phyloP scores from a whole-genome alignment of 495 filamentous ascomycete species.

The Penicillium lividum region DNA sequence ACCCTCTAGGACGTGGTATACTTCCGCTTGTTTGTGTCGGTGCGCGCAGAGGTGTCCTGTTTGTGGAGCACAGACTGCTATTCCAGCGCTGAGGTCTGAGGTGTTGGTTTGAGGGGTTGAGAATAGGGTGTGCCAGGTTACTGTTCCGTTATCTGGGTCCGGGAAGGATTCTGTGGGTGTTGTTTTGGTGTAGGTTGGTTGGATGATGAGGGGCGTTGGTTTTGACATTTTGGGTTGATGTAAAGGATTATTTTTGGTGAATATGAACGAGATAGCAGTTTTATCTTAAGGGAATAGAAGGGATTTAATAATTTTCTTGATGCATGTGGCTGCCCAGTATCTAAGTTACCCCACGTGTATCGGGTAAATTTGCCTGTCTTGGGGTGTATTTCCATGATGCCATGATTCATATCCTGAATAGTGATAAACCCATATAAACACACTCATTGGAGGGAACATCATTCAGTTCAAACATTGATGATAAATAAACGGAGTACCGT shows the following conservation, averaged over 20 bases:
- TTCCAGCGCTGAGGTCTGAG: constrained; percentile 32
- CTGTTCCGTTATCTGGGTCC: constrained; percentile 14
- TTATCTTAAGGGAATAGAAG: not conserved
- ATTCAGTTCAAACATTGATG: not conserved
- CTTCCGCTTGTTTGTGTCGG: constrained; percentile 37
- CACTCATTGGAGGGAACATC: constrained; percentile 13
- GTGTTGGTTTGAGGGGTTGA: constrained; percentile 29
- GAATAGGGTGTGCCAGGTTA: constrained; percentile 42
- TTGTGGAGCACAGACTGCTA: constrained; percentile 28
- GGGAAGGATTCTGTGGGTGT: constrained; percentile 24
- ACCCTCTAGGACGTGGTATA: constrained; percentile 40
- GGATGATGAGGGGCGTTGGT: not conserved
- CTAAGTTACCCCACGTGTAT: not conserved
- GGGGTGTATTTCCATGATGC: not conserved
- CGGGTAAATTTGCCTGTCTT: not conserved
- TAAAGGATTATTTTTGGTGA: too few species aligned
- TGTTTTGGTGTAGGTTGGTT: not conserved
- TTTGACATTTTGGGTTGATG: not conserved
- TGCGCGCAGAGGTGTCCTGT: constrained; percentile 35
- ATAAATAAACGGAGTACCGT: not conserved
- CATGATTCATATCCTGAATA: not conserved
- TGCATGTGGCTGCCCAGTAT: too few species aligned
- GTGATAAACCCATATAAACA: constrained; percentile 6
- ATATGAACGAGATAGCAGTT: not conserved
- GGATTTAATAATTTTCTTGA: not conserved